These are phyloP conservation scores for Prinsepia uniflora DNA, from an alignment of 306 rosid species.

Conservation along the genomic window DNA sequence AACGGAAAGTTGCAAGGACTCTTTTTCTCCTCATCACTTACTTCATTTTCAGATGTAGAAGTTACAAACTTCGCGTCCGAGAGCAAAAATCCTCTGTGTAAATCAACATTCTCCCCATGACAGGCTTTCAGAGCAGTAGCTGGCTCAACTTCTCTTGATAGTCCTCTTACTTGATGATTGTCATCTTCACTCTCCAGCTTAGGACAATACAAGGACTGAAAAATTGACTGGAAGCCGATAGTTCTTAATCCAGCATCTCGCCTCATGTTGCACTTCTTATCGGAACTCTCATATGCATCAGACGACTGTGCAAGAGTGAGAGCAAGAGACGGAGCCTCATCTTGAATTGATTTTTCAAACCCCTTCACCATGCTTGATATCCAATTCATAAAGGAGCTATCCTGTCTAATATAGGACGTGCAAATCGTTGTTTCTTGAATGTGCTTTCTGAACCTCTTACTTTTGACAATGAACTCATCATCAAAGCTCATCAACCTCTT, in stretches of 20 bases:
- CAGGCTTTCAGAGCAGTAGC: conserved; percentile 48
- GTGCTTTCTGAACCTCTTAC: conserved; percentile 46
- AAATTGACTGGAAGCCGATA: conserved; percentile 70
- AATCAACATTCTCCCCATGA: conserved; percentile 31
- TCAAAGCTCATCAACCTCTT: conserved; percentile 52
- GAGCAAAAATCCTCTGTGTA: conserved; percentile 22
- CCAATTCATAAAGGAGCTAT: conserved; percentile 86
- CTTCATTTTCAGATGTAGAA: conserved; percentile 35
- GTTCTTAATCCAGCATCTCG: conserved; percentile 32
- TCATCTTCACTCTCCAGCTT: conserved; percentile 37
- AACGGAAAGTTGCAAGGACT: conserved; percentile 20
- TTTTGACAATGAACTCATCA: conserved; percentile 44
- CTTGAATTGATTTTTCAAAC: conserved; percentile 44
- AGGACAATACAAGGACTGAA: conserved; percentile 59
- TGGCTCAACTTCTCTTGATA: conserved; percentile 40
- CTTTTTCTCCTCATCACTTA: conserved; percentile 31
- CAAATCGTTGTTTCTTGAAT: conserved; percentile 36
- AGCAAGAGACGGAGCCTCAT: conserved; percentile 36
- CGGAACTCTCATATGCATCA: conserved; percentile 26
- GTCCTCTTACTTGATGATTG: conserved; percentile 38
- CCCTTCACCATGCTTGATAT: conserved; percentile 73
- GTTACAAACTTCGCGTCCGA: conserved; percentile 30
- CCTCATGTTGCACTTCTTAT: conserved; percentile 37
- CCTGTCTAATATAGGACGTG: conserved; percentile 35
- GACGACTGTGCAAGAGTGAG: conserved; percentile 37